Evolutionary conservation across 768 basidiomycete species (phyloP).

Genomic region (Mycena kentingensis): DNA sequence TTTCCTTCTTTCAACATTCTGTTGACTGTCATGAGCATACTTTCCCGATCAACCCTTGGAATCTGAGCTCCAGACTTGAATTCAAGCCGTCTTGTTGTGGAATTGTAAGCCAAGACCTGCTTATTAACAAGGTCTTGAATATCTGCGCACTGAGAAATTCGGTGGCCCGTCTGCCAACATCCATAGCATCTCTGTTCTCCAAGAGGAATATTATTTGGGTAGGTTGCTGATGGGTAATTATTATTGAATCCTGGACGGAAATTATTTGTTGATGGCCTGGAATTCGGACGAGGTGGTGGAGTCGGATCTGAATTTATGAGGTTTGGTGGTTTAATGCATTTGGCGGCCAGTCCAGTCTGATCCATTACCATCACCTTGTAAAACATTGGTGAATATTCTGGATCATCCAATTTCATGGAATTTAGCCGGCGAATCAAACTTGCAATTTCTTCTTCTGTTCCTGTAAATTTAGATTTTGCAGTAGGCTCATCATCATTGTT

Average conservation of each 20-base stretch:
- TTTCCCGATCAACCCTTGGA: not conserved
- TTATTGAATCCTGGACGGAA: not conserved
- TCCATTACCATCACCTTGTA: slow-evolving; percentile 17
- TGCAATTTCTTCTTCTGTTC: slow-evolving; percentile 6
- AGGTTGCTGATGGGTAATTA: slow-evolving; percentile 1
- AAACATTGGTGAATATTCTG: slow-evolving; percentile 14
- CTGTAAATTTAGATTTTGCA: not conserved
- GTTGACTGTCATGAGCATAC: not conserved
- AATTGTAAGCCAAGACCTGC: not conserved
- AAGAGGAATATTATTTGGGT: slow-evolving; percentile 5
- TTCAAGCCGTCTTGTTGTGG: not conserved
- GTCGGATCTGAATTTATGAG: not conserved
- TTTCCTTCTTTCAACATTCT: not conserved
- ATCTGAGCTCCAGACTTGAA: not conserved
- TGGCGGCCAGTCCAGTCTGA: not conserved
- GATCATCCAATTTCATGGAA: slow-evolving; percentile 15
- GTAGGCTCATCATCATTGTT: not conserved
- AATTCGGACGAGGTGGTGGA: not conserved
- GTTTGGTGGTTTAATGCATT: slow-evolving; percentile 2
- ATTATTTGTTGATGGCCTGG: not conserved
- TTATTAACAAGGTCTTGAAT: not conserved
- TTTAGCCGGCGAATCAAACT: slow-evolving; percentile 13
- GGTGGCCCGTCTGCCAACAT: not conserved
- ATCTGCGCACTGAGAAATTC: not conserved
- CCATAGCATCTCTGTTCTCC: slow-evolving; percentile 1